Evolutionary conservation across 768 basidiomycete genomes (phyloP).

Genomic region (Mycena vitilis): DNA sequence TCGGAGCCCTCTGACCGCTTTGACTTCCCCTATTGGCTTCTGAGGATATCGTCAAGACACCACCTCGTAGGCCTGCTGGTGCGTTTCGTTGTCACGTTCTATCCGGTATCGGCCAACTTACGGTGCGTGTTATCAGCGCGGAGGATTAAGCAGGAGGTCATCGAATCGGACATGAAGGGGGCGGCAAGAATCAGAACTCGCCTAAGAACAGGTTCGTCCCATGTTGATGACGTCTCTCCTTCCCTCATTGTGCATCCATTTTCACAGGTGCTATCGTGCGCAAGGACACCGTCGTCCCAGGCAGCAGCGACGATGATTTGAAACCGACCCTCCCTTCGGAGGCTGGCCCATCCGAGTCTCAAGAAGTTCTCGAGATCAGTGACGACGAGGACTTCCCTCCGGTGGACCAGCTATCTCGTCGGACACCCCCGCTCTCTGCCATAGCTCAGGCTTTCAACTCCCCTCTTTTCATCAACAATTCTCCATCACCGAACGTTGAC

Average conservation of each 20-base stretch:
- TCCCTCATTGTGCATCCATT: neutral
- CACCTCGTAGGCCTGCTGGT: neutral
- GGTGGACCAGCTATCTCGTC: too few relatives aligned
- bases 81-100: too few relatives aligned
- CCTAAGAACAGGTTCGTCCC: neutral
- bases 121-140: too few relatives aligned
- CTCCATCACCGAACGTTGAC: too few relatives aligned
- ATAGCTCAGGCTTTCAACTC: too few relatives aligned
- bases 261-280: neutral
- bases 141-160: neutral
- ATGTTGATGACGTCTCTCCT: too few relatives aligned
- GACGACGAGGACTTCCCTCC: constrained; percentile 1
- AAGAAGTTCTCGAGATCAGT: neutral
- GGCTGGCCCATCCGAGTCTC: too few relatives aligned
- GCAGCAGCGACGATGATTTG: constrained; percentile 1
- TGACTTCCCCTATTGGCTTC: too few relatives aligned
- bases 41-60: constrained; percentile 6
- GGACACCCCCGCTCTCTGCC: too few relatives aligned
- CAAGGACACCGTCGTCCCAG: neutral
- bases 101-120: too few relatives aligned
- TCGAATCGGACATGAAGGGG: constrained; percentile 11
- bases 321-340: neutral
- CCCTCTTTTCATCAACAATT: too few relatives aligned
- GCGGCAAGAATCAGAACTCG: constrained; percentile 14
- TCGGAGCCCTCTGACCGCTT: too few relatives aligned